Evolutionary conservation across 768 basidiomycete species (phyloP), one percentile per base, ranked within the genome.

Genomic region (Leucogyrophana mollusca): DNA sequence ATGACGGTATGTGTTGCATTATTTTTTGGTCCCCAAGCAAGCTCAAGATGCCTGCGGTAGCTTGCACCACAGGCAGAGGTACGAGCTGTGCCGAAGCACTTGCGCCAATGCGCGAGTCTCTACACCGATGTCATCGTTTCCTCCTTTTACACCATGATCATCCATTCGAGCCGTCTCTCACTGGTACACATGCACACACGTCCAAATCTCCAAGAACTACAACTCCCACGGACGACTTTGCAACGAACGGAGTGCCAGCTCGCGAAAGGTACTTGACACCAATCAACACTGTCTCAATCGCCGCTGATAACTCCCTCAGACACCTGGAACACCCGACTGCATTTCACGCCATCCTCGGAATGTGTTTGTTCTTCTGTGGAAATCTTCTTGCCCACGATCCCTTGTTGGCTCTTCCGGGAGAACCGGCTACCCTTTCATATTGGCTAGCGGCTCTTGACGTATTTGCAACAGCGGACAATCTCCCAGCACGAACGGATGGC

Each of bases 361-460:
- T 79, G 18, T 69, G 80, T 3, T 71, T 88, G 30, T 83, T 82
- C 59, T 69, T 81, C 47, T 78, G 85, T 49, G 85, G 83, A 38
- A 82, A 76, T 52, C 63, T 82, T 45, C 73, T 87, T 43, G 73
- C 74, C 4, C 74, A 76, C 48, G 71, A 80, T 36, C 64, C 78
- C 2, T 59, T 72, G 1, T 65, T 81, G 11, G 77, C 76, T 2
- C 62, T 79, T 9, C 61, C 71, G 3, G 83, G 78, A 32, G 84
- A 87, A 53, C 83, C 82, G 8, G 55, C 57, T 11, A 64, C 80
- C 10, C 67, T 70, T 4, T 71, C 76, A 0, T 86, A 84, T 59
- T 87, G 81, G 79, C 72, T 83, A 30, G 74, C 78, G n/a, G 82
- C 85, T 1, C 69, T 88, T 43, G 83, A 85, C 56, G 80, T 83